Percentiles rank a stretch among this genome's conserved stretches.
Conservation (phyloP, 257 asterid genomes). For the Fraxinus excelsior region DNA sequence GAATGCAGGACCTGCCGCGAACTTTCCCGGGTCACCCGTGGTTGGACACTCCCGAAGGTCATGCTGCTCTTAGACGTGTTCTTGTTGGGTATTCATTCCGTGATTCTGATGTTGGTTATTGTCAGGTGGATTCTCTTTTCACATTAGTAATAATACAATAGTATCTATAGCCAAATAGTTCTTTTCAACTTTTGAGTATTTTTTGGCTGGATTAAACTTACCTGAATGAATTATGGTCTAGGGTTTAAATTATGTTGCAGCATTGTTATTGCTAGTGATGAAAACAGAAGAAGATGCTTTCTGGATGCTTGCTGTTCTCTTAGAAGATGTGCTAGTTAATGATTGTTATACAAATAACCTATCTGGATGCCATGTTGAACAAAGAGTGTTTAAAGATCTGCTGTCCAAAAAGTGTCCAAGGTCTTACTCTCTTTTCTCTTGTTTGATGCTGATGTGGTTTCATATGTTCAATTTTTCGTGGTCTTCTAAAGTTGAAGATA, state of each 20-base stretch:
- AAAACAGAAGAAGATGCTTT: constrained; percentile 98
- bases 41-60: constrained; percentile 93
- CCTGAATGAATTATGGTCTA: constrained; percentile 33
- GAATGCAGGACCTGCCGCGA: constrained; percentile 88
- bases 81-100: constrained; percentile 97
- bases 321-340: constrained; percentile 84
- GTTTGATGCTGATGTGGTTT: constrained; percentile 4
- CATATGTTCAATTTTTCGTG: constrained; percentile 9
- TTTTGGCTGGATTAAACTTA: not conserved
- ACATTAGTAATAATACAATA: not conserved
- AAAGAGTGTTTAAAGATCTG: constrained; percentile 88
- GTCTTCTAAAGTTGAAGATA: constrained; percentile 12
- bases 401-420: constrained; percentile 83
- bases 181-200: constrained; percentile 4
- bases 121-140: constrained; percentile 66
- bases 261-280: constrained; percentile 90
- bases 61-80: constrained; percentile 92
- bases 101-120: constrained; percentile 97
- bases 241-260: constrained; percentile 98
- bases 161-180: not conserved
- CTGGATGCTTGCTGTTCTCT: constrained; percentile 98
- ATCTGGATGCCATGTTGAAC: constrained; percentile 98
- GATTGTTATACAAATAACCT: constrained; percentile 90
- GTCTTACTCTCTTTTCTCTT: constrained; percentile 36
- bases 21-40: constrained; percentile 99